These are phyloP conservation scores for Wickerhamomyces sp. DNA, from an alignment of 1,139 yeast genomes.

Conservation along the genomic window DNA sequence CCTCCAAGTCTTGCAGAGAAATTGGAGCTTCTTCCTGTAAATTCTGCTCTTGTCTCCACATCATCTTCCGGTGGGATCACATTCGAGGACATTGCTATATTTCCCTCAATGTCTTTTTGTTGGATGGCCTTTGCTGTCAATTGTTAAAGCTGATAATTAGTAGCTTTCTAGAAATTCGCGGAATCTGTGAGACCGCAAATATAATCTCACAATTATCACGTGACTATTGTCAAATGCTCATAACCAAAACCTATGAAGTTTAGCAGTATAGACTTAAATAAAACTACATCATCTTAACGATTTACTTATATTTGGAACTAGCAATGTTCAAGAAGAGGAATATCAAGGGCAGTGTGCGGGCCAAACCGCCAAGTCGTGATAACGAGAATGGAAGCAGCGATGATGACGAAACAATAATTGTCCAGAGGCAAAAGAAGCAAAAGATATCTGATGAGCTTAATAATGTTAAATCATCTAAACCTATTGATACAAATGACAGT, in stretches of 20 bases:
- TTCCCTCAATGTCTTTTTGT: too few relatives aligned
- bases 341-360: slow-evolving; percentile 7
- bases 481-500: neutral
- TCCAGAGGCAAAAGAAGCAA: slow-evolving; percentile 5
- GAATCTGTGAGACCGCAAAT: too few relatives aligned
- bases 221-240: too few relatives aligned
- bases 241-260: too few relatives aligned
- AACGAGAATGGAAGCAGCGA: slow-evolving; percentile 8
- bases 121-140: too few relatives aligned
- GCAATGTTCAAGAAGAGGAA: slow-evolving; percentile 33
- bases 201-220: too few relatives aligned
- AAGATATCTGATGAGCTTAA: slow-evolving; percentile 1
- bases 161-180: too few relatives aligned
- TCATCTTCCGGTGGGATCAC: slow-evolving; percentile 18
- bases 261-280: too few relatives aligned
- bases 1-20: slow-evolving; percentile 18
- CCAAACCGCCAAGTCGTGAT: slow-evolving; percentile 10
- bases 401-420: slow-evolving; percentile 5
- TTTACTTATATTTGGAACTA: too few relatives aligned
- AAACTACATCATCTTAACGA: too few relatives aligned
- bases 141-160: too few relatives aligned
- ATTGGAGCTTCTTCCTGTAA: slow-evolving; percentile 30
- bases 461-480: neutral
- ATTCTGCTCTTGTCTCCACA: slow-evolving; percentile 33
- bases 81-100: slow-evolving; percentile 14